These are phyloP conservation scores for Aureobasidium musti DNA, from an alignment of 2,329 filamentous ascomycete genomes.

Conservation along the genomic window DNA sequence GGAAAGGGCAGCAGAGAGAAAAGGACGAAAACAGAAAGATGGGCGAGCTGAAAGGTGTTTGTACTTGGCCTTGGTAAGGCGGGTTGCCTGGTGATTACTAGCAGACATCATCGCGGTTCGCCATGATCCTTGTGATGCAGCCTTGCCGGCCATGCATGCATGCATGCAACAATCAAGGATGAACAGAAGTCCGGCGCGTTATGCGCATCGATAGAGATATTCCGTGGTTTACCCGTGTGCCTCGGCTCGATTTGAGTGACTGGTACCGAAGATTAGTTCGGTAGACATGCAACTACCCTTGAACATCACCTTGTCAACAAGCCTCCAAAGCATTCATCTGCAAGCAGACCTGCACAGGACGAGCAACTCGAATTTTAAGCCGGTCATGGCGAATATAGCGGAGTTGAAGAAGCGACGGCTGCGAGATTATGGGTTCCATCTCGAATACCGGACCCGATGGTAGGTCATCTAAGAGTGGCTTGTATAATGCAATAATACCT, in stretches of 20 bases:
- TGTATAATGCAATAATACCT: constrained; percentile 17
- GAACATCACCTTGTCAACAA: constrained; percentile 19
- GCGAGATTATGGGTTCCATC: constrained; percentile 72
- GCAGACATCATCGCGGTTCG: neutral
- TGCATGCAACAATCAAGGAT: constrained; percentile 14
- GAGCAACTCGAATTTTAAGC: neutral
- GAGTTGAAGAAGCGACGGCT: constrained; percentile 61
- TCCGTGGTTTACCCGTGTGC: constrained; percentile 16
- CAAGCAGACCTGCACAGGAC: neutral
- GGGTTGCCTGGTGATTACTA: neutral
- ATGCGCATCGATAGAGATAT: neutral
- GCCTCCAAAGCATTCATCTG: neutral
- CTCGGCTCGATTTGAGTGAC: constrained; percentile 2
- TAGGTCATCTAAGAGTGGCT: constrained; percentile 42
- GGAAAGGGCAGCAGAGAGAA: too few species aligned
- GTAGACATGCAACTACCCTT: constrained; percentile 8
- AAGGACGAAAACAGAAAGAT: neutral
- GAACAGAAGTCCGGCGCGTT: neutral
- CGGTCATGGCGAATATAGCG: constrained; percentile 29
- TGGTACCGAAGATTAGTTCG: neutral
- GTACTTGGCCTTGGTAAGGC: constrained; percentile 16
- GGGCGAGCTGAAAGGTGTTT: neutral
- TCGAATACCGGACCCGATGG: constrained; percentile 89
- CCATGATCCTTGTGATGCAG: constrained; percentile 21
- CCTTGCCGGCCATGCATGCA: constrained; percentile 21